Base-by-base conservation (phyloP, 2,329 filamentous ascomycete genomes). In the Pestalotiopsis fici region DNA sequence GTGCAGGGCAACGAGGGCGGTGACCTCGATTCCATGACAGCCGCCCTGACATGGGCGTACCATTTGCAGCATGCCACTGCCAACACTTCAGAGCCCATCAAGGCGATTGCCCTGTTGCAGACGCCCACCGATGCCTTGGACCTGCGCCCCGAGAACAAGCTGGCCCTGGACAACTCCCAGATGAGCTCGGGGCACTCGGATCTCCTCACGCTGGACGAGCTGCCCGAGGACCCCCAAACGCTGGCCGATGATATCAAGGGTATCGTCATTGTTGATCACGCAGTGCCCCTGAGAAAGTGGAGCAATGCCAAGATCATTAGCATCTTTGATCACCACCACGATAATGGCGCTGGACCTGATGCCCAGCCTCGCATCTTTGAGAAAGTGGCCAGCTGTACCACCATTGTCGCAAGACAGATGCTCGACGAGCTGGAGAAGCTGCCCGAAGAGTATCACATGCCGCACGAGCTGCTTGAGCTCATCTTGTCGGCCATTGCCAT, bases 401-500 rank as follows among this genome's bases (percentile, higher is more conserved):
- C 80, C 3, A 72, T 84, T 6, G 82, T 84, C 0, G 82, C 82
- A 3, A 77, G 82, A 15, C 80, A 83, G 67, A 82, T 84, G 79
- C 78, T 84, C 28, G 76, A 83, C 64, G 82, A 83, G 69, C 76
- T 83, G 2, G 82, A 83, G 69, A 66, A 73, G 23, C 73, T 83
- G 1, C 77, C 79, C 0, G 71, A 81, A 65, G 82, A 83, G 70
- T 84, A 84, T 69, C 82, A 84, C 67, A 75, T 84, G 76, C 81
- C 82, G 4, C 82, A 84, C 67, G 82, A 84, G 70, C 76, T 84
- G 21, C 79, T 84, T n/a, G 82, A 83, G 70, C 76, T 84, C 3
- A 80, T 84, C 63, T 75, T 84, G 59, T 78, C 78, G 61, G 82
- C 82, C 55, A 83, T 84, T 50, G 79, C 82, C 23, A 83, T 84